Evolutionary conservation across 441 rosid genomes (phyloP).

Genomic region (Erodium texanum): DNA sequence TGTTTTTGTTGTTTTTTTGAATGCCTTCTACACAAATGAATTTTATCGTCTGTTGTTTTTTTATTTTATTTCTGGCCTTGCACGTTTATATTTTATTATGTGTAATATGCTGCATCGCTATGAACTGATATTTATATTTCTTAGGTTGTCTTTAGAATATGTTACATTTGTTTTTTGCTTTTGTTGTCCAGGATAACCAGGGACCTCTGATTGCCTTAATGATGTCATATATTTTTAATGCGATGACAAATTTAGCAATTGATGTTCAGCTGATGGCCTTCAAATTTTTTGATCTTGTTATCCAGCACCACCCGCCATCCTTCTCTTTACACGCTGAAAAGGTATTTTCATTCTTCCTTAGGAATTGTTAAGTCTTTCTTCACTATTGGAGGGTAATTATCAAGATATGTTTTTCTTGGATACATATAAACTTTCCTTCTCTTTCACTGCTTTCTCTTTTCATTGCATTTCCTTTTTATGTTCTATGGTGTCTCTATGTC

Average conservation of each 20-base stretch:
- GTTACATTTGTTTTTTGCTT: slow-evolving; percentile 23
- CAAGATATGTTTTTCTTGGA: background rate
- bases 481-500: background rate
- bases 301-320: slow-evolving; percentile 53
- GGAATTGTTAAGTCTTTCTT: background rate
- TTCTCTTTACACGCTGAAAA: slow-evolving; percentile 66
- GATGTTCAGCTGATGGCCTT: slow-evolving; percentile 92
- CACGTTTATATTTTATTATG: background rate
- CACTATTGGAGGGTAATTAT: slow-evolving; percentile 2
- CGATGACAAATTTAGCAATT: slow-evolving; percentile 65
- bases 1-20: background rate
- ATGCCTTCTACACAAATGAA: background rate
- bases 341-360: slow-evolving; percentile 30
- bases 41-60: background rate
- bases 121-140: background rate
- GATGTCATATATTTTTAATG: slow-evolving; percentile 73
- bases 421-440: background rate
- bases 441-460: background rate
- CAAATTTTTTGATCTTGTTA: slow-evolving; percentile 58
- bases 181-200: slow-evolving; percentile 57
- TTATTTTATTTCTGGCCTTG: slow-evolving; percentile 1
- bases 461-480: background rate
- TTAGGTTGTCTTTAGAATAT: background rate
- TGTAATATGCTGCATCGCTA: background rate
- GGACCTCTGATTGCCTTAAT: slow-evolving; percentile 54